Evolutionary conservation across 176 grass and related monocot genomes (phyloP).

Genomic region (Phoenix roebelenii): DNA sequence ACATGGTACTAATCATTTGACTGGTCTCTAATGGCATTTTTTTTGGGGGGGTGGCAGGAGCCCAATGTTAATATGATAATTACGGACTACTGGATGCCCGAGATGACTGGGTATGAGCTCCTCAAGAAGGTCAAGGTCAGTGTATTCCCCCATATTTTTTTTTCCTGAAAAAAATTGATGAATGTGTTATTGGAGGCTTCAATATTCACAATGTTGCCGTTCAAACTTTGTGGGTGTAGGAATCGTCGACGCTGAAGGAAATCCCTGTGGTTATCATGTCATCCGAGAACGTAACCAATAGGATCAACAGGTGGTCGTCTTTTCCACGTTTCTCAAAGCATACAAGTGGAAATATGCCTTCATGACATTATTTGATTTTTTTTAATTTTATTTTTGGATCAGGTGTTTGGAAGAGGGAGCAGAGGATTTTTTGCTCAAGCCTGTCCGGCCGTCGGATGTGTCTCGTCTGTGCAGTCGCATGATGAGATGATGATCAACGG

Average conservation of each 20-base stretch:
- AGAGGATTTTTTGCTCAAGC: slow-evolving; percentile 33
- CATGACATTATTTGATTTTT: too few species aligned
- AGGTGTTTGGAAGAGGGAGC: slow-evolving; percentile 37
- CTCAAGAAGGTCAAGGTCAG: slow-evolving; percentile 42
- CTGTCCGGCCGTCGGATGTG: slow-evolving; percentile 23
- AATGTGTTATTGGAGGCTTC: too few species aligned
- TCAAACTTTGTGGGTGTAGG: neutral
- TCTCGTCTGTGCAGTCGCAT: slow-evolving; percentile 28
- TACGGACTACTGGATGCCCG: slow-evolving; percentile 48
- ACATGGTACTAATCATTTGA: too few species aligned
- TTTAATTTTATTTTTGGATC: neutral
- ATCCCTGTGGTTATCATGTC: slow-evolving; percentile 61
- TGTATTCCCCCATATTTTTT: neutral
- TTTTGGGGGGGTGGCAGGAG: neutral
- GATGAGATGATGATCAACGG: neutral
- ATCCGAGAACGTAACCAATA: slow-evolving; percentile 37
- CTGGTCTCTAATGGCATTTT: too few species aligned
- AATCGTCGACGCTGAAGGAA: slow-evolving; percentile 27
- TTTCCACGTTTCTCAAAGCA: too few species aligned
- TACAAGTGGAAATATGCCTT: too few species aligned
- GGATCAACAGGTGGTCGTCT: slow-evolving; percentile 22
- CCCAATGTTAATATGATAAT: slow-evolving; percentile 26
- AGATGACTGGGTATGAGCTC: slow-evolving; percentile 45
- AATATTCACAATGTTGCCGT: too few species aligned
- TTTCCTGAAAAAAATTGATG: too few species aligned